Conservation (phyloP, 805 yeast genomes). For the Danielia reshetovae region DNA sequence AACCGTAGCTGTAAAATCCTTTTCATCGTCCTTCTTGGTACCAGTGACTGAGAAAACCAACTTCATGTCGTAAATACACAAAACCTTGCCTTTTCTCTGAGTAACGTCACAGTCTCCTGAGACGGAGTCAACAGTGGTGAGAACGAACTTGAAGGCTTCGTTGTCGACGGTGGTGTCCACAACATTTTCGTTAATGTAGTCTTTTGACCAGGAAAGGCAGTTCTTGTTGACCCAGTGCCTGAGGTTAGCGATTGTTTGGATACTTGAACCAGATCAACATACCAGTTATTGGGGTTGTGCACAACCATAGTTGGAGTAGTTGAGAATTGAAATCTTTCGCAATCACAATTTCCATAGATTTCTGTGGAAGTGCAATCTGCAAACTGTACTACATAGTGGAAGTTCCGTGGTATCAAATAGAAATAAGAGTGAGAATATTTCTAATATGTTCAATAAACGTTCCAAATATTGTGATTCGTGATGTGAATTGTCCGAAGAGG, state of each 20-base stretch:
- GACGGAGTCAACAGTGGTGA: constrained; percentile 40
- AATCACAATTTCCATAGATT: too few relatives aligned
- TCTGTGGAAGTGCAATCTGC: too few relatives aligned
- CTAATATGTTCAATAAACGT: too few relatives aligned
- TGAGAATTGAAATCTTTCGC: too few relatives aligned
- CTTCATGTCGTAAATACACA: constrained; percentile 67
- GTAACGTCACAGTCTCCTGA: constrained; percentile 79
- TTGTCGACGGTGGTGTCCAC: constrained; percentile 23
- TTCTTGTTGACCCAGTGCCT: constrained; percentile 74
- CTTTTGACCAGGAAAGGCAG: constrained; percentile 61
- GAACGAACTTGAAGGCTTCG: constrained; percentile 21
- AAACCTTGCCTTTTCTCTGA: constrained; percentile 77
- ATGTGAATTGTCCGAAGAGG: too few relatives aligned
- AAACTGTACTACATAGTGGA: too few relatives aligned
- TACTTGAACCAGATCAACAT: constrained; percentile 20
- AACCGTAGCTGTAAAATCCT: constrained; percentile 40
- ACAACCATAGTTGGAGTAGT: constrained; percentile 59
- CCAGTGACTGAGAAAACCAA: constrained; percentile 43
- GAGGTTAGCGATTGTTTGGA: constrained; percentile 19
- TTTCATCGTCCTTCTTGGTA: constrained; percentile 36
- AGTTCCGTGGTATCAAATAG: too few relatives aligned
- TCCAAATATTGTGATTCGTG: too few relatives aligned
- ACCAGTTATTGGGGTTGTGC: constrained; percentile 69
- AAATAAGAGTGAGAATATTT: too few relatives aligned
- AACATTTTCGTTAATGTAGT: constrained; percentile 43